phyloP scores from a whole-genome alignment of 257 asterid species.

The Eustoma russellianum region DNA sequence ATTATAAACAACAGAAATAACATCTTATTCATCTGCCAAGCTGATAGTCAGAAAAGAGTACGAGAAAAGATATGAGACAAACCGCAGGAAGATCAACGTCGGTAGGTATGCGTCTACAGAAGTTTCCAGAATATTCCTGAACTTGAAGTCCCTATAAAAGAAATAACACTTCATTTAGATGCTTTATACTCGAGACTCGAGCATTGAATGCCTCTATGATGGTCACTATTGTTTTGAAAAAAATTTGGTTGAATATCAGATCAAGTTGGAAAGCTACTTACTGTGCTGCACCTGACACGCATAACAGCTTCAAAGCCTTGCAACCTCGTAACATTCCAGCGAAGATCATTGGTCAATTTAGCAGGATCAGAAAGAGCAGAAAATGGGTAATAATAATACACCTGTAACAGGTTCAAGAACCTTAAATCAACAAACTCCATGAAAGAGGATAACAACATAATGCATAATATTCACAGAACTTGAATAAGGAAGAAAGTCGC shows the following conservation, averaged over 20 bases:
- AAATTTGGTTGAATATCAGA: background rate
- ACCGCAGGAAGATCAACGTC: slow-evolving; percentile 98
- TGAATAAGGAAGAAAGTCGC: background rate
- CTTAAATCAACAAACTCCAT: slow-evolving; percentile 4
- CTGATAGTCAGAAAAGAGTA: slow-evolving; percentile 1
- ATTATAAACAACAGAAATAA: too few relatives aligned
- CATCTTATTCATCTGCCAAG: too few relatives aligned
- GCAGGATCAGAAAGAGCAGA: slow-evolving; percentile 93
- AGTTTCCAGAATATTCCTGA: slow-evolving; percentile 90
- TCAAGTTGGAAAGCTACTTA: slow-evolving; percentile 22
- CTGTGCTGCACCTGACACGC: slow-evolving; percentile 99
- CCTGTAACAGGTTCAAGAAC: slow-evolving; percentile 29
- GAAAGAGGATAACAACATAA: background rate
- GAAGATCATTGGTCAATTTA: slow-evolving; percentile 94
- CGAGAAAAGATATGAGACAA: slow-evolving; percentile 32
- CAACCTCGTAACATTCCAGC: slow-evolving; percentile 97
- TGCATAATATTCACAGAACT: background rate
- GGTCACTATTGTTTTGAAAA: background rate
- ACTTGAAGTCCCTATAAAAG: slow-evolving; percentile 87
- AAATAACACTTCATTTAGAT: slow-evolving; percentile 1
- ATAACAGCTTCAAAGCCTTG: slow-evolving; percentile 99
- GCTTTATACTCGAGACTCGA: slow-evolving; percentile 4
- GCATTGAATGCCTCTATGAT: background rate
- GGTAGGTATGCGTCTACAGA: slow-evolving; percentile 93
- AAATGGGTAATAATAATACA: slow-evolving; percentile 87